A percentile compares a stretch with the other conserved stretches of the same genome.
These are phyloP conservation scores for Penicillium manginii DNA, from an alignment of 495 filamentous ascomycete species.

Conservation along the genomic window DNA sequence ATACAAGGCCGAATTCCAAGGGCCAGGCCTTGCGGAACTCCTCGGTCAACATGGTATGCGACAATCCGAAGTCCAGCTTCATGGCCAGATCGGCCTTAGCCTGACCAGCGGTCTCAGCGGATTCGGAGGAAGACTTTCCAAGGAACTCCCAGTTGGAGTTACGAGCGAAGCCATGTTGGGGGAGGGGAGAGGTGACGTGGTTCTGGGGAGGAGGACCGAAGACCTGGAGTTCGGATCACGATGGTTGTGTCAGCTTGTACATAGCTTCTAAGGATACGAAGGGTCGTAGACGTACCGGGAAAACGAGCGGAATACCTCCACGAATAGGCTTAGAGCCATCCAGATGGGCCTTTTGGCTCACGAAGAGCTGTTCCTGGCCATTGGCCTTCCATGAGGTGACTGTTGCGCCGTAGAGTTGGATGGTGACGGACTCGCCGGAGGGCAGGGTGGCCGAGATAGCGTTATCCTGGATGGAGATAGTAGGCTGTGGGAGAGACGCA, in stretches of 20 bases:
- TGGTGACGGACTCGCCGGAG: slow-evolving; percentile 80
- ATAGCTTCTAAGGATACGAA: not conserved
- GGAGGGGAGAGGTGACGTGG: slow-evolving; percentile 70
- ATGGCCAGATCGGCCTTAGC: slow-evolving; percentile 63
- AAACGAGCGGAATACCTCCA: slow-evolving; percentile 86
- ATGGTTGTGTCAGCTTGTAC: slow-evolving; percentile 18
- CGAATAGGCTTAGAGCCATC: slow-evolving; percentile 67
- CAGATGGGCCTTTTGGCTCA: slow-evolving; percentile 74
- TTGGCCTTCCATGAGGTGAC: slow-evolving; percentile 87
- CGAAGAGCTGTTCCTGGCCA: slow-evolving; percentile 85
- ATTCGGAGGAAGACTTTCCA: slow-evolving; percentile 71
- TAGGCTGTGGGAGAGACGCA: slow-evolving; percentile 63
- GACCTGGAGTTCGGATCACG: slow-evolving; percentile 56
- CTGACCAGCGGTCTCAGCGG: slow-evolving; percentile 57
- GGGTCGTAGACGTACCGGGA: slow-evolving; percentile 66
- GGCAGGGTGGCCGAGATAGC: slow-evolving; percentile 74
- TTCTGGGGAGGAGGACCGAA: slow-evolving; percentile 82
- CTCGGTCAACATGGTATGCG: slow-evolving; percentile 66
- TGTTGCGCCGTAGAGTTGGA: slow-evolving; percentile 90
- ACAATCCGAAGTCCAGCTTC: slow-evolving; percentile 94
- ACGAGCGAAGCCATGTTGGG: slow-evolving; percentile 96
- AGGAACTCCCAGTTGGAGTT: slow-evolving; percentile 70
- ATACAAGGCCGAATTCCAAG: slow-evolving; percentile 85
- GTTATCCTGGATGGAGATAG: slow-evolving; percentile 70
- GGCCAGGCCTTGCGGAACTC: slow-evolving; percentile 71